Evolutionary conservation across 176 grass and related monocot genomes (phyloP), one percentile per base, ranked within the genome.

Genomic region (Bromus sterilis): DNA sequence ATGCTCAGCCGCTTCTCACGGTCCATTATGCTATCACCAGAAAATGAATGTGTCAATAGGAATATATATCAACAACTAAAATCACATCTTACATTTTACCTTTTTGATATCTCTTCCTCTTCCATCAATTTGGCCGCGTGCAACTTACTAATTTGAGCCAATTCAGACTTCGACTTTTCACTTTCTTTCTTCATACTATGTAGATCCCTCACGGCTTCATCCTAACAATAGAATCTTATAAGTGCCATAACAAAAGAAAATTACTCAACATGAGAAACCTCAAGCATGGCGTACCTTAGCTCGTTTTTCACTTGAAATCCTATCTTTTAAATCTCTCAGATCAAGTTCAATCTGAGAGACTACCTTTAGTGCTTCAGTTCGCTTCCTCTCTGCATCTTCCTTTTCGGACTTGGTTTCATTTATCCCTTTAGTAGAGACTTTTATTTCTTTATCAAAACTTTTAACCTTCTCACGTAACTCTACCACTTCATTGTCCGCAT

Each of bases 1-100:
- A 98, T 98, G 60, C 95, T 98, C 65, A 98, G 62, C 76, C 94
- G 88, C 86, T 98, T 98, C 82, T 98, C 95, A 57, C 88, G 88
- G 61, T 98, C 92, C 92, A 95, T 98, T 89, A 98, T 98, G 69
- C 95, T 98, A 78, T 68, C 34, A 26, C 72, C 58, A 78, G 31
- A 61, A 63, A 92, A 84, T 35, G 36, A 36, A 78, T 64, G 55
- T 26, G 58, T 74, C 61, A 85, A 67, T 78, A 53, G 29, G 37
- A 80, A 57, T 43, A 39, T 56, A 16, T 34, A 42, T 40, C 61
- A 56, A n/a, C 29, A 75, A 75, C 16, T 66, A 5, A 74, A 76
- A 46, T 62, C 41, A 43, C 18, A 85, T 56, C 32, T 62, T 53
- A 81, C 86, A 44, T 62, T 43, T 81, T 94, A 98, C 96, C 87